These are phyloP conservation scores for Mucor sp. DNA, from an alignment of 371 early-diverging fungal genomes.

Conservation along the genomic window DNA sequence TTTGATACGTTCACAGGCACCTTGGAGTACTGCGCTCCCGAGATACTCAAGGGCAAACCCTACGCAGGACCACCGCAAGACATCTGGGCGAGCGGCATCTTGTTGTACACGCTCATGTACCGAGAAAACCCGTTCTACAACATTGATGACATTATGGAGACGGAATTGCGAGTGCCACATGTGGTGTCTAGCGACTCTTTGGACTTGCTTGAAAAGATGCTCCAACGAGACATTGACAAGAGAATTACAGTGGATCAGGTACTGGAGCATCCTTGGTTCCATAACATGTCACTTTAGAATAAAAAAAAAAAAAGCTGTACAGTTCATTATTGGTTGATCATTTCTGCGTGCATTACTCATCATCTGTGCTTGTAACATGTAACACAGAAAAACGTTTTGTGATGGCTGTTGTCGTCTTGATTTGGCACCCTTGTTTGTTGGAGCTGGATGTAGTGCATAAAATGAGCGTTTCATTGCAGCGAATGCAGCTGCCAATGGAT, in stretches of 20 bases:
- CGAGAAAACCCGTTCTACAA: slow-evolving; percentile 84
- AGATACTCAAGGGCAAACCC: slow-evolving; percentile 67
- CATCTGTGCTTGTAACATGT: background rate
- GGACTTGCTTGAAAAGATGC: slow-evolving; percentile 55
- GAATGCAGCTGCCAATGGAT: too few species aligned
- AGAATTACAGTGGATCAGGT: slow-evolving; percentile 60
- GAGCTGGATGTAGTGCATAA: too few species aligned
- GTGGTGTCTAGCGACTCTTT: slow-evolving; percentile 62
- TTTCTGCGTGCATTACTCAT: background rate
- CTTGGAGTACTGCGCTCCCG: slow-evolving; percentile 76
- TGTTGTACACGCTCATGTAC: slow-evolving; percentile 79
- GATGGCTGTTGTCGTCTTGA: background rate
- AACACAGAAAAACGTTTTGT: background rate
- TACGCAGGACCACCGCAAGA: slow-evolving; percentile 82
- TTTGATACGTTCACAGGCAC: slow-evolving; percentile 81
- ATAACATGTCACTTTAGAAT: background rate
- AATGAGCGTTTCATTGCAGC: too few species aligned
- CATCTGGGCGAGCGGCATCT: slow-evolving; percentile 82
- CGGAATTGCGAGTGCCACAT: slow-evolving; percentile 63
- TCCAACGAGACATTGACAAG: slow-evolving; percentile 47
- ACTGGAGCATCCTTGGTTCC: slow-evolving; percentile 57
- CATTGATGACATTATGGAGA: slow-evolving; percentile 71
- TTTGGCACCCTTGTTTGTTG: background rate
- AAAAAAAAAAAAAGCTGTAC: background rate
- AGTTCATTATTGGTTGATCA: background rate